Conservation (phyloP, 2,329 filamentous ascomycete species). For the Paraconiothyrium sp. region DNA sequence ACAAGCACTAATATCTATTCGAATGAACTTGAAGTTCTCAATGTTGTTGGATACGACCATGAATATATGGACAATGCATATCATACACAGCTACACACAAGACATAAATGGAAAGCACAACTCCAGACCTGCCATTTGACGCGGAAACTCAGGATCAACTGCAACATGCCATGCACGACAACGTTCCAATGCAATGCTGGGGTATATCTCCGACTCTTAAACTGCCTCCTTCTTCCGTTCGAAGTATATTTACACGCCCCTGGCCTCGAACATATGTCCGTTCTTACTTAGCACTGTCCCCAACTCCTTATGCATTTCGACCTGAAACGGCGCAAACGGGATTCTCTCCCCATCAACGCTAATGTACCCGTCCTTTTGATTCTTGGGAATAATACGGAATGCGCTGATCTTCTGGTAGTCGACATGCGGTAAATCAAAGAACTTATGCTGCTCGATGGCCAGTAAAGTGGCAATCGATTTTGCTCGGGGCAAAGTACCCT, state of each 20-base stretch:
- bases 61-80: neutral
- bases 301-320: conserved; percentile 83
- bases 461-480: conserved; percentile 76
- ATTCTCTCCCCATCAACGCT: conserved; percentile 92
- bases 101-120: neutral
- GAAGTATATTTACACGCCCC: conserved; percentile 33
- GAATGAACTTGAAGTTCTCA: neutral
- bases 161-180: neutral
- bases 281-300: conserved; percentile 85
- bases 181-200: neutral
- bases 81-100: neutral
- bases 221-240: neutral
- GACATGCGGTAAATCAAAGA: conserved; percentile 83
- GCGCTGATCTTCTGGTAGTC: conserved; percentile 86
- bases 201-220: conserved; percentile 1
- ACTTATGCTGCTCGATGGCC: conserved; percentile 74
- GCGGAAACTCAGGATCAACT: neutral
- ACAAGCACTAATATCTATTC: neutral
- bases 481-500: conserved; percentile 75
- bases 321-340: conserved; percentile 89
- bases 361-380: conserved; percentile 75
- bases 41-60: neutral
- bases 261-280: conserved; percentile 74
- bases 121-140: neutral
- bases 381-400: conserved; percentile 81